A percentile compares a stretch with the other conserved stretches of the same genome.
Evolutionary conservation across 2,329 filamentous ascomycete species (phyloP).

Genomic region (Lecanicillium sp.): DNA sequence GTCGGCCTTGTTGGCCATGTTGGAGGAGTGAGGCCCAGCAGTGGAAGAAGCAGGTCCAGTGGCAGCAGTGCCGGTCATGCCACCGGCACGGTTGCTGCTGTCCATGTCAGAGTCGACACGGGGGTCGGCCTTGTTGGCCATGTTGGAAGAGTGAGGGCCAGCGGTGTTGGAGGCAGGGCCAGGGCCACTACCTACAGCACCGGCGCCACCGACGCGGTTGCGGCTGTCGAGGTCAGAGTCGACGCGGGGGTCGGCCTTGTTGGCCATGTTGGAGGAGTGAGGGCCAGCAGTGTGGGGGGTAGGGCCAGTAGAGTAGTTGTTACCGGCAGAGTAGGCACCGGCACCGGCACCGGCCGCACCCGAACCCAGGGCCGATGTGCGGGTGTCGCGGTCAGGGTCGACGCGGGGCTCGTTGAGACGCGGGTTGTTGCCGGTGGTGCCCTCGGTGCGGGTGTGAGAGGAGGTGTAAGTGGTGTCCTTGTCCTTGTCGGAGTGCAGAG

Average conservation of each 20-base stretch:
- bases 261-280: conserved; percentile 37
- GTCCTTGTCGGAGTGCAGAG: conserved; percentile 39
- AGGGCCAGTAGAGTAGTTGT: conserved; percentile 16
- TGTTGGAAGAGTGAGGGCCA: conserved; percentile 38
- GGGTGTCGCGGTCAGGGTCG: conserved; percentile 45
- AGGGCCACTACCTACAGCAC: conserved; percentile 14
- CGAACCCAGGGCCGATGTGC: conserved; percentile 24
- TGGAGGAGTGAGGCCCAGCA: conserved; percentile 36
- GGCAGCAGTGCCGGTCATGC: neutral
- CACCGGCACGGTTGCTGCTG: conserved; percentile 25
- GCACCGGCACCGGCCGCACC: conserved; percentile 19
- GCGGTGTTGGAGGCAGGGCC: conserved; percentile 20
- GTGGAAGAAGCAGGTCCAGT: conserved; percentile 17
- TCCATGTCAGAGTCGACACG: conserved; percentile 47
- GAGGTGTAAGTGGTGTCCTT: conserved; percentile 21
- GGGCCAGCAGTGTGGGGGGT: conserved; percentile 27
- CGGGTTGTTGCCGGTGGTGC: conserved; percentile 29
- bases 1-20: conserved; percentile 42
- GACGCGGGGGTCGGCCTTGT: conserved; percentile 45
- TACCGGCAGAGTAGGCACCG: conserved; percentile 24
- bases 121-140: conserved; percentile 44
- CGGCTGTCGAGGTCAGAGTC: conserved; percentile 43
- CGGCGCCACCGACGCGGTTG: conserved; percentile 18
- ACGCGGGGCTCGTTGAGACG: conserved; percentile 30
- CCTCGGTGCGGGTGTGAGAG: conserved; percentile 22